Percentiles rank a stretch among this genome's conserved stretches.
Conservation (phyloP, 805 yeast genomes). For the Pachysolen tannophilus region DNA sequence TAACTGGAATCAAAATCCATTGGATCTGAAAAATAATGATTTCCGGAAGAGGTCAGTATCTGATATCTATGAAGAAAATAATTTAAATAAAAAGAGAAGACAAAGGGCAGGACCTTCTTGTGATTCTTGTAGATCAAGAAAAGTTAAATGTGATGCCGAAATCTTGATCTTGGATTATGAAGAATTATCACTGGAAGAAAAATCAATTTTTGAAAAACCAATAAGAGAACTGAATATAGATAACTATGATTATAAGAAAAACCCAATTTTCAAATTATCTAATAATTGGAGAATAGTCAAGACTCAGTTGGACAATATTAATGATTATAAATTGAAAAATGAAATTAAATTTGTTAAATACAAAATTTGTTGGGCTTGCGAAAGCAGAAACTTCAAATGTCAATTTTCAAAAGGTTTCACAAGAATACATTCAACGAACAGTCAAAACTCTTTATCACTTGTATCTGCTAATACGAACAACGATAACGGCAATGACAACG, state of each 20-base stretch:
- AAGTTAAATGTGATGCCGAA: slow-evolving; percentile 69
- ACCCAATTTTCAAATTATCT: slow-evolving; percentile 2
- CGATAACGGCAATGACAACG: too few relatives aligned
- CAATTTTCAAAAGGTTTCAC: slow-evolving; percentile 59
- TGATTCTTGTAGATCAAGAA: slow-evolving; percentile 60
- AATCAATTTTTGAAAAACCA: background rate
- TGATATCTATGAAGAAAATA: too few relatives aligned
- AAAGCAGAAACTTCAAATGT: slow-evolving; percentile 36
- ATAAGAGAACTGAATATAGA: background rate
- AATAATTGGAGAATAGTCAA: slow-evolving; percentile 5
- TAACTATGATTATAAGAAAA: slow-evolving; percentile 4
- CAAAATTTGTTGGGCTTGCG: slow-evolving; percentile 49
- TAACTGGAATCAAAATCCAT: too few relatives aligned
- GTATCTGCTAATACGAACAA: too few relatives aligned
- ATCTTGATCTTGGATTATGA: slow-evolving; percentile 30
- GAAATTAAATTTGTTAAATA: slow-evolving; percentile 29
- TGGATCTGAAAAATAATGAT: too few relatives aligned
- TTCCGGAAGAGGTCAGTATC: too few relatives aligned
- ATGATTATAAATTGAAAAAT: too few relatives aligned
- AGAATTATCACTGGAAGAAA: slow-evolving; percentile 1
- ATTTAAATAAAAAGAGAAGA: too few relatives aligned
- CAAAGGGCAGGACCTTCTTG: slow-evolving; percentile 74
- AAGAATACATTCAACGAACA: slow-evolving; percentile 23
- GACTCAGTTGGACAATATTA: slow-evolving; percentile 5
- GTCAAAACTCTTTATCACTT: too few relatives aligned